phyloP scores from a whole-genome alignment of 2,329 filamentous ascomycete genomes.

The Cordyceps javanica region DNA sequence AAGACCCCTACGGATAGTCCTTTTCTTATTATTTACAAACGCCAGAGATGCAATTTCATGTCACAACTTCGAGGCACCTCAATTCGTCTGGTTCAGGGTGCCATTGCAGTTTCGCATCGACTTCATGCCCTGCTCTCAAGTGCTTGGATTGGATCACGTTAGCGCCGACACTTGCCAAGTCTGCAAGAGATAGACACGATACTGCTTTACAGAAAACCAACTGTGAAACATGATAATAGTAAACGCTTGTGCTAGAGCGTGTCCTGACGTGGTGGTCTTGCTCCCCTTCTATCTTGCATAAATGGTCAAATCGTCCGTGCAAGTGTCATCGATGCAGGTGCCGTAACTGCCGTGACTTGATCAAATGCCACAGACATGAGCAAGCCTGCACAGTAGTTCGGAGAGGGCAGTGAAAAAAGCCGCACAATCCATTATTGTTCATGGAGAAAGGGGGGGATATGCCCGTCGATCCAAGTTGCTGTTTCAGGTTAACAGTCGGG shows the following conservation, averaged over 20 bases:
- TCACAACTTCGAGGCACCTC: not conserved
- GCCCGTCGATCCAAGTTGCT: not conserved
- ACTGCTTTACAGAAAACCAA: not conserved
- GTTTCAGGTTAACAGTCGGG: slow-evolving; percentile 5
- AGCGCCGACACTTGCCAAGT: not conserved
- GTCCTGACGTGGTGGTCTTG: not conserved
- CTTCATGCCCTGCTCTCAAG: no score
- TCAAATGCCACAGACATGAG: not conserved
- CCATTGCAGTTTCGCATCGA: not conserved
- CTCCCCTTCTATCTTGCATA: not conserved
- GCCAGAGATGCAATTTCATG: not conserved
- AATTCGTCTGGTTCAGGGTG: not conserved
- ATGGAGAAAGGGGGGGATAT: not conserved
- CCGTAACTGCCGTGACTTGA: not conserved
- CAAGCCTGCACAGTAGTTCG: not conserved
- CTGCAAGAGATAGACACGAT: not conserved
- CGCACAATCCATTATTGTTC: not conserved
- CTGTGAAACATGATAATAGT: not conserved
- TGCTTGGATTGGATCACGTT: not conserved
- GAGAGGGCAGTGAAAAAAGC: not conserved
- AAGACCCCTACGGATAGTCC: not conserved
- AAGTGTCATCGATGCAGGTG: not conserved
- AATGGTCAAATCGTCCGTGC: not conserved
- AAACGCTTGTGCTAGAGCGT: not conserved
- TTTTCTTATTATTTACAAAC: no score